Evolutionary conservation across 768 basidiomycete genomes (phyloP).

Genomic region (Psilocybe azurescens): DNA sequence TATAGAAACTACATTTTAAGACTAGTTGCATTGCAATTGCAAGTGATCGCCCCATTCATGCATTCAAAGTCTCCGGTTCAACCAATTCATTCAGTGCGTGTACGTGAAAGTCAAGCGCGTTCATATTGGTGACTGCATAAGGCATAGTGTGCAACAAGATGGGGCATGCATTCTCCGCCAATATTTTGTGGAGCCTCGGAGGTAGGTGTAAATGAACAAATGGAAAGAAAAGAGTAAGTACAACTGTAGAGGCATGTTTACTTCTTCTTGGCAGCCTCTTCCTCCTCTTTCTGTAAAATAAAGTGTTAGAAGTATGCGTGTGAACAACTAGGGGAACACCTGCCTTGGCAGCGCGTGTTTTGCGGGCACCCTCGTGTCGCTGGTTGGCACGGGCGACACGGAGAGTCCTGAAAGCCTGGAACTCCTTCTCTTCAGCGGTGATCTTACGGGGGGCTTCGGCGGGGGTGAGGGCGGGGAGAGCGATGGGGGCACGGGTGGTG

Average conservation of each 20-base stretch:
- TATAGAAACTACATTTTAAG: constrained; percentile 9
- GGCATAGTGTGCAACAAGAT: constrained; percentile 38
- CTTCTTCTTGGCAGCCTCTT: constrained; percentile 93
- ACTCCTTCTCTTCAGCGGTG: constrained; percentile 86
- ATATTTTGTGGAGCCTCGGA: constrained; percentile 42
- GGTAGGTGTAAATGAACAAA: constrained; percentile 32
- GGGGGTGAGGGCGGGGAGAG: constrained; percentile 70
- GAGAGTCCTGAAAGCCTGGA: constrained; percentile 89
- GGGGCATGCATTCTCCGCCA: constrained; percentile 29
- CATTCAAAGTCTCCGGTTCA: background rate
- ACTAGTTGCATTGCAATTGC: background rate
- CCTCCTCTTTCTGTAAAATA: constrained; percentile 76
- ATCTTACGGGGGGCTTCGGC: constrained; percentile 93
- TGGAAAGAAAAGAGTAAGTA: constrained; percentile 30
- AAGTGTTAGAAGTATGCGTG: constrained; percentile 13
- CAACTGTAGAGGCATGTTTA: constrained; percentile 42
- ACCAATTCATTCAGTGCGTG: background rate
- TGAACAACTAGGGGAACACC: background rate
- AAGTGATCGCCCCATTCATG: background rate
- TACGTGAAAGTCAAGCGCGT: constrained; percentile 22
- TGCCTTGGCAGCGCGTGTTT: constrained; percentile 86
- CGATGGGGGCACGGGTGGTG: constrained; percentile 69
- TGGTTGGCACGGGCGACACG: constrained; percentile 82
- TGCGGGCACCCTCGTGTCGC: constrained; percentile 88
- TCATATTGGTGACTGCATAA: constrained; percentile 42